phyloP scores from a whole-genome alignment of 176 grass and related monocot species.

The Eremochloa ophiuroides region DNA sequence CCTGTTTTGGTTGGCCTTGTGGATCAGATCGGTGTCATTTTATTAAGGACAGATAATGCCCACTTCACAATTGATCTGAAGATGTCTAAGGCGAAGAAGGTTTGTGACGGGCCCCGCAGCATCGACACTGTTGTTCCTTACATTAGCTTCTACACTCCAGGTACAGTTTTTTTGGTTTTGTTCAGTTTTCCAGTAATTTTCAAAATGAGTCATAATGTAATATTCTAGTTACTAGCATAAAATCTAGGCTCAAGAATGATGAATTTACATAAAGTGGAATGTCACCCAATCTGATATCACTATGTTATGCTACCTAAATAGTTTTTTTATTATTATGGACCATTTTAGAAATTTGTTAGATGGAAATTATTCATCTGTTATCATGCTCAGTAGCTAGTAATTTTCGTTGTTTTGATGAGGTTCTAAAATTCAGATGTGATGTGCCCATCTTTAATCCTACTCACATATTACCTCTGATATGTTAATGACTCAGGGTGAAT shows the following conservation, averaged over 20 bases:
- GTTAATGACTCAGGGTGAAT: no score
- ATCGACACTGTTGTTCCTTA: not conserved
- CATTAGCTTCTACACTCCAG: not conserved
- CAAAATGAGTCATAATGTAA: no score
- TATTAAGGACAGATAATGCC: no score
- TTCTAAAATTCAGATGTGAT: not conserved
- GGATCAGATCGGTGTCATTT: no score
- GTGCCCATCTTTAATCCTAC: not conserved
- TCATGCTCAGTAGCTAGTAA: not conserved
- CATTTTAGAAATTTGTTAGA: no score
- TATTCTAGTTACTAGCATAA: not conserved
- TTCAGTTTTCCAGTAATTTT: not conserved
- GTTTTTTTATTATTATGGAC: no score
- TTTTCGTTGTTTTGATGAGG: not conserved
- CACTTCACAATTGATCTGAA: not conserved
- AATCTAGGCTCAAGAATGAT: not conserved
- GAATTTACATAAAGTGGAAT: not conserved
- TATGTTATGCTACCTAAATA: not conserved
- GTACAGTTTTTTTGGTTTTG: not conserved
- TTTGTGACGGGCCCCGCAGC: not conserved
- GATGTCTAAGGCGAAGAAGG: not conserved
- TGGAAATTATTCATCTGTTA: not conserved
- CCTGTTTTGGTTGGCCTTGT: no score
- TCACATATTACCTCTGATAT: not conserved
- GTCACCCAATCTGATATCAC: no score